phyloP scores from a whole-genome alignment of 1,284 basidiomycete species.

The Dichomitus squalens region DNA sequence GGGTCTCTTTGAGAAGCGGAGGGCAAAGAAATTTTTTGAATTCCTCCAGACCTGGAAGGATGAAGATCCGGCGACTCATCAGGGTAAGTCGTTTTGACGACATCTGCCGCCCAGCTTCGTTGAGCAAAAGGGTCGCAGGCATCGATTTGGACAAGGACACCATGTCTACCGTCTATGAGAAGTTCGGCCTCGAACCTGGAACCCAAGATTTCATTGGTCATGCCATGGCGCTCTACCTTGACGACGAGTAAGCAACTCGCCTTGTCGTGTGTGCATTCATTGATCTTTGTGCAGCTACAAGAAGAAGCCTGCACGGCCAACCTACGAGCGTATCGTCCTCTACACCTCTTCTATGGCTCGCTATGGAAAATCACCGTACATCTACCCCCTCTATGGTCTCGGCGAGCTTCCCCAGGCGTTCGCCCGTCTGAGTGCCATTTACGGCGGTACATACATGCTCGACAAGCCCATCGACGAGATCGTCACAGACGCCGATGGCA shows the following conservation, averaged over 20 bases:
- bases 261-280: too few species aligned
- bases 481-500: constrained; percentile 83
- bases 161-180: constrained; percentile 94
- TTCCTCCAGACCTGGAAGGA: constrained; percentile 97
- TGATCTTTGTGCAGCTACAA: constrained; percentile 70
- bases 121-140: constrained; percentile 47
- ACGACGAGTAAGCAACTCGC: constrained; percentile 80
- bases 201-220: constrained; percentile 99
- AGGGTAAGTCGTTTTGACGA: constrained; percentile 58
- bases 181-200: constrained; percentile 96
- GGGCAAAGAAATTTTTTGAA: constrained; percentile 99
- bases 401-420: constrained; percentile 99
- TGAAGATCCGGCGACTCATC: constrained; percentile 92
- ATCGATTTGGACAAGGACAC: constrained; percentile 84
- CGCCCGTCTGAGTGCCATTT: constrained; percentile 96
- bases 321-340: constrained; percentile 95
- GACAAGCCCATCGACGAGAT: constrained; percentile 95
- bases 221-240: constrained; percentile 98
- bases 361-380: constrained; percentile 99
- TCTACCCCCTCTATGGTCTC: constrained; percentile 98
- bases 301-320: constrained; percentile 85
- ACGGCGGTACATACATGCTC: constrained; percentile 99
- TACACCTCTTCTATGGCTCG: constrained; percentile 99
- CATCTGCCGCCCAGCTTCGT: neutral
- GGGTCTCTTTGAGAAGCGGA: constrained; percentile 98